These are phyloP conservation scores for Imleria badia DNA, from an alignment of 768 basidiomycete genomes.

Conservation along the genomic window DNA sequence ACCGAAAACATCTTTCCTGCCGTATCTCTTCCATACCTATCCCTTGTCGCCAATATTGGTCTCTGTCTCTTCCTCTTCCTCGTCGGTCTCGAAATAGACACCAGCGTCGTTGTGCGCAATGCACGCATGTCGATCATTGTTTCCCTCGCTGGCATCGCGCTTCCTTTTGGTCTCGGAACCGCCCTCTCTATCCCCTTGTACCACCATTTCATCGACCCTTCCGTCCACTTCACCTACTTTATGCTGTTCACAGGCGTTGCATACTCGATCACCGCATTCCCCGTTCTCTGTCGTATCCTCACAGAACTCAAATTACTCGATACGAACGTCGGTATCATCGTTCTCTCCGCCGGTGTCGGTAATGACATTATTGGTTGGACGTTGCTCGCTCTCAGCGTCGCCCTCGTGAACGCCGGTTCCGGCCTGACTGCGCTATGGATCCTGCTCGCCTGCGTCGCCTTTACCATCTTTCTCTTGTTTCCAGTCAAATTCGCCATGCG, in stretches of 20 bases:
- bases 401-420: constrained; percentile 84
- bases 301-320: constrained; percentile 90
- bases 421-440: constrained; percentile 87
- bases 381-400: constrained; percentile 85
- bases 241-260: constrained; percentile 94
- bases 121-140: constrained; percentile 65
- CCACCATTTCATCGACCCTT: constrained; percentile 58
- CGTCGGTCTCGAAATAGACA: constrained; percentile 91
- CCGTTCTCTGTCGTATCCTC: constrained; percentile 83
- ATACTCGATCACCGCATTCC: constrained; percentile 85
- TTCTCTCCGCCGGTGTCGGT: constrained; percentile 89
- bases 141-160: constrained; percentile 76
- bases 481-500: constrained; percentile 58
- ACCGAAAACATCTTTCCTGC: constrained; percentile 80
- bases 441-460: constrained; percentile 75
- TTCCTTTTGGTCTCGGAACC: constrained; percentile 88
- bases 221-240: constrained; percentile 80
- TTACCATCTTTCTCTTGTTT: constrained; percentile 74
- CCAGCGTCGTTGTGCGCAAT: constrained; percentile 73
- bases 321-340: constrained; percentile 89
- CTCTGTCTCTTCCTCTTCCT: constrained; percentile 88
- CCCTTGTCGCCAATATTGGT: constrained; percentile 86
- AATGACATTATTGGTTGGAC: constrained; percentile 89
- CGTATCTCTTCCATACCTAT: constrained; percentile 71
- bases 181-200: constrained; percentile 59